Percentiles rank a stretch among this genome's conserved stretches.
phyloP scores from a whole-genome alignment of 371 early-diverging fungal species.

The Rhizopus delemar region DNA sequence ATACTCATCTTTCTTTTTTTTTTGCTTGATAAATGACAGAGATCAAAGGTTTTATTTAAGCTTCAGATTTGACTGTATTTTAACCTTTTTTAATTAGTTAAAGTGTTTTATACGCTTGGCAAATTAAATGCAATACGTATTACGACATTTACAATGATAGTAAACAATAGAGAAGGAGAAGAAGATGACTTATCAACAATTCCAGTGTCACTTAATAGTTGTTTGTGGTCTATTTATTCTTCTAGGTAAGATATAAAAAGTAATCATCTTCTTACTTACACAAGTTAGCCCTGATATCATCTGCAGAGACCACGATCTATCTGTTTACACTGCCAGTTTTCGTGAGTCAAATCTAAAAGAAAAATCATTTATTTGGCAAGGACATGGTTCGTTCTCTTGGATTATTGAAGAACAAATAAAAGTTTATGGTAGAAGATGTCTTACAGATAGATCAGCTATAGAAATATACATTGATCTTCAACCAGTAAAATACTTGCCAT shows the following conservation, averaged over 20 bases:
- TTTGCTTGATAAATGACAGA: constrained; percentile 1
- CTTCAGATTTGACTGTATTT: neutral
- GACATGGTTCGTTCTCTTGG: constrained; percentile 49
- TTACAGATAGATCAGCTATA: constrained; percentile 14
- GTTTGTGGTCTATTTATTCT: constrained; percentile 47
- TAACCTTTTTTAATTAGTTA: constrained; percentile 20
- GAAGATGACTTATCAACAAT: constrained; percentile 12
- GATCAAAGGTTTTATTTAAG: neutral
- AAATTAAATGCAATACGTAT: constrained; percentile 38
- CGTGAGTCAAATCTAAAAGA: constrained; percentile 33
- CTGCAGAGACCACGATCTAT: constrained; percentile 47
- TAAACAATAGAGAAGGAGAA: constrained; percentile 11
- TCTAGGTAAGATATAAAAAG: constrained; percentile 35
- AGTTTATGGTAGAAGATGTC: constrained; percentile 28
- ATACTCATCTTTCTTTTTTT: constrained; percentile 8
- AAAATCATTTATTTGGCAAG: constrained; percentile 45
- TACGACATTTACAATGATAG: constrained; percentile 21
- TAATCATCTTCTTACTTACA: constrained; percentile 7
- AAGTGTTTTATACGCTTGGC: constrained; percentile 35
- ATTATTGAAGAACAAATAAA: constrained; percentile 31
- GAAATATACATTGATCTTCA: constrained; percentile 41
- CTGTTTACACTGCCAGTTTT: constrained; percentile 49
- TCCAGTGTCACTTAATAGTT: constrained; percentile 34
- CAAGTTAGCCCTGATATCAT: constrained; percentile 48
- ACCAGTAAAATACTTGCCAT: constrained; percentile 28